These are phyloP conservation scores for Colletotrichum sp. DNA, from an alignment of 2,329 filamentous ascomycete genomes.

Conservation along the genomic window DNA sequence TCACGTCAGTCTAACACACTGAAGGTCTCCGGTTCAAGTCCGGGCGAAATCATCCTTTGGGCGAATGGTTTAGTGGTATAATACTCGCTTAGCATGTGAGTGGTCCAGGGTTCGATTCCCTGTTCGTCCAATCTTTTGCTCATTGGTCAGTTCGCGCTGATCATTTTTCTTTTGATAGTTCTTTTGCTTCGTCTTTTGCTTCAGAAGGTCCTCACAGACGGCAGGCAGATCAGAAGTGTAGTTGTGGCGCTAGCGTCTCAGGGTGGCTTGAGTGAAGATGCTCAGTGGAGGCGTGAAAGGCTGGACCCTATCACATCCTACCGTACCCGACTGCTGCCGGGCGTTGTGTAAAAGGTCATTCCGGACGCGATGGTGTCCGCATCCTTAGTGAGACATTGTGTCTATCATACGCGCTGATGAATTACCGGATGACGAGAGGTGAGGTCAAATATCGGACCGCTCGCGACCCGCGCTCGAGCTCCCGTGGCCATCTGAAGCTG, in stretches of 20 bases:
- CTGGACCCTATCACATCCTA: background rate
- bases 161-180: background rate
- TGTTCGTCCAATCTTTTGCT: slow-evolving; percentile 9
- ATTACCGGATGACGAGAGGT: background rate
- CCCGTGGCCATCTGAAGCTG: background rate
- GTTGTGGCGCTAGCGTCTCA: background rate
- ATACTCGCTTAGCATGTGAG: slow-evolving; percentile 22
- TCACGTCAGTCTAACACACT: slow-evolving; percentile 51
- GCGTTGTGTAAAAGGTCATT: background rate
- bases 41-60: slow-evolving; percentile 10
- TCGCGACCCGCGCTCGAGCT: background rate
- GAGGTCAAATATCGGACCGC: background rate
- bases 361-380: background rate
- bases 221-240: background rate
- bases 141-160: background rate
- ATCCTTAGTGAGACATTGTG: background rate
- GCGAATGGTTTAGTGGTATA: slow-evolving; percentile 23
- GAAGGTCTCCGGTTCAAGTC: slow-evolving; percentile 23
- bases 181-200: background rate
- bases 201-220: background rate
- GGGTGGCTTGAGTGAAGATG: background rate
- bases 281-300: background rate
- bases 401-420: background rate
- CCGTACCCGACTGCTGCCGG: background rate
- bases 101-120: slow-evolving; percentile 22